Evolutionary conservation across 2,329 filamentous ascomycete genomes (phyloP).

Genomic region (Penicillium decumbens): DNA sequence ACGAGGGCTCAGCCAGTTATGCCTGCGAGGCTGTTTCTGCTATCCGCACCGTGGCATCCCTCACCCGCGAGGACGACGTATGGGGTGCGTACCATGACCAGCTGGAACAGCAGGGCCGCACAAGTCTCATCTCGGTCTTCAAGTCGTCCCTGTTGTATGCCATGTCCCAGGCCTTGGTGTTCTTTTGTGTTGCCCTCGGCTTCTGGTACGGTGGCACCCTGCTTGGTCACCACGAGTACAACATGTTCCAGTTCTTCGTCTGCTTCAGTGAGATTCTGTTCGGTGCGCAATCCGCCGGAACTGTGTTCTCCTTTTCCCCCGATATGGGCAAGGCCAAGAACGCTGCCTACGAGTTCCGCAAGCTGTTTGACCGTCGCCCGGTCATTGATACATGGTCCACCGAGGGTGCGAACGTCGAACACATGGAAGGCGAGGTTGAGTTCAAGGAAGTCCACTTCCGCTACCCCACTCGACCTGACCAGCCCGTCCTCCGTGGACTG

Average conservation of each 20-base stretch:
- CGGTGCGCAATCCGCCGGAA: conserved; percentile 84
- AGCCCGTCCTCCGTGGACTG: conserved; percentile 83
- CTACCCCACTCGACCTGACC: conserved; percentile 85
- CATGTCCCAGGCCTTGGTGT: conserved; percentile 75
- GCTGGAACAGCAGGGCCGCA: conserved; percentile 62
- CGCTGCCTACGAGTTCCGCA: conserved; percentile 74
- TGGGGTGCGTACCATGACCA: conserved; percentile 64
- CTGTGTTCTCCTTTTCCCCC: conserved; percentile 81
- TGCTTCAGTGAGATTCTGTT: conserved; percentile 86
- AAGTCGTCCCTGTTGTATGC: conserved; percentile 78
- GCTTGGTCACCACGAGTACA: conserved; percentile 66
- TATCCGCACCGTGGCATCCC: conserved; percentile 85
- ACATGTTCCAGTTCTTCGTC: conserved; percentile 83
- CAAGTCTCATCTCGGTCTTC: conserved; percentile 67
- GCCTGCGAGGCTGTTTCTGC: conserved; percentile 91
- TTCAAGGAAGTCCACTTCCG: conserved; percentile 92
- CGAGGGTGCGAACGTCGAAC: conserved; percentile 59
- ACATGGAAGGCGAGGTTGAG: conserved; percentile 73
- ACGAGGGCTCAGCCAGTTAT: conserved; percentile 75
- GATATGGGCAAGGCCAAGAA: conserved; percentile 92
- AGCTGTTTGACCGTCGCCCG: conserved; percentile 76
- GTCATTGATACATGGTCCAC: conserved; percentile 75
- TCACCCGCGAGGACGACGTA: conserved; percentile 83
- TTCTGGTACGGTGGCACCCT: conserved; percentile 89
- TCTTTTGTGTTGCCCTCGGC: conserved; percentile 76